Percentiles rank a stretch among this genome's conserved stretches.
Conservation (phyloP, 768 basidiomycete genomes). For the Mrakia hoshinonis region DNA sequence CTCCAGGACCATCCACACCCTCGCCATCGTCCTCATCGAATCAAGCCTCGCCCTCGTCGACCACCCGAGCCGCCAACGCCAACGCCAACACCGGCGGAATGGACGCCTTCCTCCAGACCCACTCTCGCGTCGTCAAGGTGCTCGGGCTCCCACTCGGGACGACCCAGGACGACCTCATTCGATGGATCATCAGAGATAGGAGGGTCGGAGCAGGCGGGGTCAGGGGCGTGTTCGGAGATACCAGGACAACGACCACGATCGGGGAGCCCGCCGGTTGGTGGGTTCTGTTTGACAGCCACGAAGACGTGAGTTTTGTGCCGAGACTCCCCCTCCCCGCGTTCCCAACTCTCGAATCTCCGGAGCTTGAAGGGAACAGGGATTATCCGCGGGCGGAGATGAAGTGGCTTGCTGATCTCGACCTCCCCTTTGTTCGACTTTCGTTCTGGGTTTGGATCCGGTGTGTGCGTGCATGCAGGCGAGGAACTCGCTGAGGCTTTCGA, state of each 20-base stretch:
- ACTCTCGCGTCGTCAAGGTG: conserved; percentile 46
- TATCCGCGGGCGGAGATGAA: not conserved
- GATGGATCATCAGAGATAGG: not conserved
- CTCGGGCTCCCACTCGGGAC: not conserved
- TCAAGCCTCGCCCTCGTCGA: conserved; percentile 1
- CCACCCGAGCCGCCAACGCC: not conserved
- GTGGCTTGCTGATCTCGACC: not conserved
- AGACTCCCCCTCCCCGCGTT: conserved; percentile 1
- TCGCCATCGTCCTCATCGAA: not conserved
- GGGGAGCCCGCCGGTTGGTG: not conserved
- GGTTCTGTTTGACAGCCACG: not conserved
- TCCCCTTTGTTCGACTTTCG: too few relatives aligned
- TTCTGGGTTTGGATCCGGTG: too few relatives aligned
- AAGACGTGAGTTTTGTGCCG: conserved; percentile 3
- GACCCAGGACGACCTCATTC: not conserved
- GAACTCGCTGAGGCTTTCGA: not conserved
- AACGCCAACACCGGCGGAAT: not conserved
- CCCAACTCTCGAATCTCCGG: not conserved
- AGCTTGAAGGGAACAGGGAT: not conserved
- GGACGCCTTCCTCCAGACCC: conserved; percentile 9
- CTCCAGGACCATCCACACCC: conserved; percentile 35
- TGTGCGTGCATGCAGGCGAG: not conserved
- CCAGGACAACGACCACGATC: too few relatives aligned
- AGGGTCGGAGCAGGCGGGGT: not conserved
- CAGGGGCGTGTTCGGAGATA: not conserved